Conservation (phyloP, 192 early-diverging fungal species). For the Coemansia reversa region DNA sequence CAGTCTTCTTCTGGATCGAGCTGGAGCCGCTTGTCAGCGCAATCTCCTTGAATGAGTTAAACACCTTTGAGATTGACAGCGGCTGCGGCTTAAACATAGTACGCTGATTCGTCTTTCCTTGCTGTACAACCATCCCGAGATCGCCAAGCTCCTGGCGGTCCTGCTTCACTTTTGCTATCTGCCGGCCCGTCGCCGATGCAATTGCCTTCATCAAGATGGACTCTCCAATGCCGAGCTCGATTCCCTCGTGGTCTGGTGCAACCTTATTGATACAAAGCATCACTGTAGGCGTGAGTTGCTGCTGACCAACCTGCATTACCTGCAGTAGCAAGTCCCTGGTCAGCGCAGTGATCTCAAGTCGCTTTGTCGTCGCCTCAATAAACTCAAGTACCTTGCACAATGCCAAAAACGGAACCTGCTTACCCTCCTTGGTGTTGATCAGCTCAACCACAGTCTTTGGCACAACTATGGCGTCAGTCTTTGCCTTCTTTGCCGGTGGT, state of each 20-base stretch:
- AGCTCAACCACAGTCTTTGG: constrained; percentile 17
- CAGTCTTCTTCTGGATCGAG: constrained; percentile 63
- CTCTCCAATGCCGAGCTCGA: constrained; percentile 96
- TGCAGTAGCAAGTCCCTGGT: constrained; percentile 36
- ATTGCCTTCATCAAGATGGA: constrained; percentile 91
- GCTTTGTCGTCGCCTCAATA: constrained; percentile 87
- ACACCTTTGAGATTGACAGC: constrained; percentile 77
- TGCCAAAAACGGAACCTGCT: constrained; percentile 68
- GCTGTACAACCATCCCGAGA: constrained; percentile 86
- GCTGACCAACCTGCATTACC: constrained; percentile 33
- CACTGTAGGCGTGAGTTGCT: constrained; percentile 60
- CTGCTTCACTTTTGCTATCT: constrained; percentile 70
- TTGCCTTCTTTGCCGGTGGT: constrained; percentile 20
- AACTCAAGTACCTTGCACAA: constrained; percentile 89
- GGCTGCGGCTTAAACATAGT: constrained; percentile 81
- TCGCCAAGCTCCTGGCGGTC: constrained; percentile 82
- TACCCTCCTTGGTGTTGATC: constrained; percentile 40
- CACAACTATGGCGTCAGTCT: constrained; percentile 8
- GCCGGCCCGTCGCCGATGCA: constrained; percentile 82
- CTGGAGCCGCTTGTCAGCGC: constrained; percentile 73
- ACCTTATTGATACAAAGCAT: constrained; percentile 92
- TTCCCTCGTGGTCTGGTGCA: constrained; percentile 92
- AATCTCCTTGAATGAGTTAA: constrained; percentile 84
- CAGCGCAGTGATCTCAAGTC: constrained; percentile 46
- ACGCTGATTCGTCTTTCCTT: constrained; percentile 79